Base-by-base conservation (phyloP, 257 asterid species). In the Nicotiana benthamiana region DNA sequence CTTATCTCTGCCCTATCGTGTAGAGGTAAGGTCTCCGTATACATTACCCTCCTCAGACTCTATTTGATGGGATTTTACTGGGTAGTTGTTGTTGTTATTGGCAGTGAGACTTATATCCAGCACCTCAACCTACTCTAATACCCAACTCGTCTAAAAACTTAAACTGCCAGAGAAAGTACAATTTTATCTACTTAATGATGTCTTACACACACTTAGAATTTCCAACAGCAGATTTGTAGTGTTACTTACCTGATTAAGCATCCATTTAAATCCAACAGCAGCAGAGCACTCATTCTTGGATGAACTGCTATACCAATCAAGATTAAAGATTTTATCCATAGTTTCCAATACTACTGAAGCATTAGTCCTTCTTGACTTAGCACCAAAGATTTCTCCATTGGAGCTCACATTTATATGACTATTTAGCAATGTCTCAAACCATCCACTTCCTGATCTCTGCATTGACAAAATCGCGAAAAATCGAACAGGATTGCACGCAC, bases 371-470 rank as follows among this genome's bases (percentile, higher is more conserved):
- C 97, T 88, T 5, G 64, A 22, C 40, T 80, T 82, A 1, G 89
- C 81, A 70, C 93, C 92, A 26, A 94, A 86, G 5, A 94, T 89
- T 75, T 94, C 98, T 6, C 97, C 97, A 68, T 92, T 92, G 0
- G 97, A 93, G 88, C 98, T 94, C 83, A 93, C 82, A 80, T 94
- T 93, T 9, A 34, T 59, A 79, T 93, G 98, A 62, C 96, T 92
- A 74, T 93, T 93, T 12, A 94, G 80, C 80, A 94, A 83, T 9
- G 97, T 94, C 84, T 94, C 98, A 36, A 94, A 93, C 97, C 98
- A 94, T 79, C 97, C 97, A 75, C 98, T 94, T 40, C 97, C 97
- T 0, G 98, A 94, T 80, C 97, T 90, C 86, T 94, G 98, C 96
- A 90, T 91, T 18, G 97, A 93, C 18, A 89, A 89, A 22, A 94